Evolutionary conservation across 2,329 filamentous ascomycete species (phyloP), one percentile per base, ranked within the genome.

Genomic region (Neonectria hederae): DNA sequence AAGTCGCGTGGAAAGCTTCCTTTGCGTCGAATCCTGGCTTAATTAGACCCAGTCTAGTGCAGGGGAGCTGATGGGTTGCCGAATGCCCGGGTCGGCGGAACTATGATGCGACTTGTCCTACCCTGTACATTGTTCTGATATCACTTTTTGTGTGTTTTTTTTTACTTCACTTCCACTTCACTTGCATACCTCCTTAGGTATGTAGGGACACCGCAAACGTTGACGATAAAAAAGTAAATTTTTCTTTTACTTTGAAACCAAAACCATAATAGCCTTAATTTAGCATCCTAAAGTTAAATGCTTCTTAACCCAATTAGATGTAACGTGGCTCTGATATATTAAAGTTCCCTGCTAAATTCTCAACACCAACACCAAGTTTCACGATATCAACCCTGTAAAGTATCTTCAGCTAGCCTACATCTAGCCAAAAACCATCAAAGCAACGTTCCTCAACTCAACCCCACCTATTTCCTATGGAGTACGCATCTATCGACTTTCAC

Each of bases 71-170:
- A 56, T 63, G 32, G 49, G 7, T 19, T 54, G 42, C 19, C 19
- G 48, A 17, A 8, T 6, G 22, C 22, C 26, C 63, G 71, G 52
- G 1, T 2, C 71, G 71, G 71, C 28, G 6, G 38, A 72, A 67
- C 45, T 53, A 69, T 72, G 60, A 9, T 67, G 66, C 71, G 71
- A 69, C 68, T 73, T 69, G 67, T 63, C 70, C 53, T 62, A 62
- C 58, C 62, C 62, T 64, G 9, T 13, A 51, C 48, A 14, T 2
- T 8, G 1, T 6, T 3, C 6, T 19, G 9, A 14, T 8, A 17
- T n/a, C 35, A 38, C 28, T 32, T 22, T 19, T 17, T 11, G 5
- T 5, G 35, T 7, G 35, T 38, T 38, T 42, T 38, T 38, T 42
- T 42, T 42, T 9, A 42, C 38, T 40, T 40, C 38, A n/a, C 9